Percentiles rank a stretch among this genome's conserved stretches.
Evolutionary conservation across 768 basidiomycete species (phyloP).

Genomic region (Ramaria sp.): DNA sequence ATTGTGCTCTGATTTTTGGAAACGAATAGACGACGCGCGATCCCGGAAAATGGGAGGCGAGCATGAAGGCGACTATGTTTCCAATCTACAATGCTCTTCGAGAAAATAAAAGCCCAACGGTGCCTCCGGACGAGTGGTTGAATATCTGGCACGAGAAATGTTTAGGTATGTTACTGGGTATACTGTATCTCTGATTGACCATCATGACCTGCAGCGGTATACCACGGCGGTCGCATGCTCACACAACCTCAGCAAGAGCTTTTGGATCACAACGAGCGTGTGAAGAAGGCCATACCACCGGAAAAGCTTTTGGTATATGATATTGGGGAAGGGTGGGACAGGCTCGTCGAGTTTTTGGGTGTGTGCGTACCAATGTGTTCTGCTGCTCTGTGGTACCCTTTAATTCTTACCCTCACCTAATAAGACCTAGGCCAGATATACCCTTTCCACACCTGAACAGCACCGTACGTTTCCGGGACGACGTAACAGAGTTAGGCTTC

Average conservation of each 20-base stretch:
- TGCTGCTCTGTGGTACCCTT: no score
- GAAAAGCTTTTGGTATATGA: neutral
- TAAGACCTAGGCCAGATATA: no score
- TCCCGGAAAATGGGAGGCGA: conserved; percentile 2
- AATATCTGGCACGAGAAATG: neutral
- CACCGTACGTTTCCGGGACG: no score
- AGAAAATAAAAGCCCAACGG: neutral
- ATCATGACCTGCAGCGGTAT: neutral
- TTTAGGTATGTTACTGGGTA: neutral
- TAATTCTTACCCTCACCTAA: no score
- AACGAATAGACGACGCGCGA: neutral
- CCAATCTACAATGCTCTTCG: neutral
- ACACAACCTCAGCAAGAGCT: neutral
- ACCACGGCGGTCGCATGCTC: neutral
- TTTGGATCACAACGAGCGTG: neutral
- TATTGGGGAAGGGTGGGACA: conserved; percentile 1
- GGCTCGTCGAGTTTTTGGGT: neutral
- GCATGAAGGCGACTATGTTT: neutral
- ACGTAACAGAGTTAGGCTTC: no score
- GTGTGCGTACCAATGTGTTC: neutral
- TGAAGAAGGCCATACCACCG: neutral
- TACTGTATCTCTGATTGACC: neutral
- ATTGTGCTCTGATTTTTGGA: neutral
- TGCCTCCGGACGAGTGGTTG: neutral
- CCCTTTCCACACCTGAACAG: no score